Conservation (phyloP, 108 stramenopile species). For the Craspedostauros australis region DNA sequence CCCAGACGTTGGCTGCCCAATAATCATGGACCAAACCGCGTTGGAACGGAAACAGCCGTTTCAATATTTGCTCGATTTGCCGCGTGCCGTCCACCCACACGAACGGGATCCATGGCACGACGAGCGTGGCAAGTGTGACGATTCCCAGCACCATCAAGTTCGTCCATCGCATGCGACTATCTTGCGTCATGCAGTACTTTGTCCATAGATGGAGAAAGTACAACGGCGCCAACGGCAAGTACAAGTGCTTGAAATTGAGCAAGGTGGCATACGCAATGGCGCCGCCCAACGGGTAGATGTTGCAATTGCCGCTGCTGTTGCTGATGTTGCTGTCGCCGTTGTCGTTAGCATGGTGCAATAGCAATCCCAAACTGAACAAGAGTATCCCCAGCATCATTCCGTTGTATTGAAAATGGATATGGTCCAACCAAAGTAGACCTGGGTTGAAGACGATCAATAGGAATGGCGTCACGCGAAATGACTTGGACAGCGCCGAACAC, state of each 20-base stretch:
- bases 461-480: constrained; percentile 26
- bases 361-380: constrained; percentile 59
- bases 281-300: constrained; percentile 36
- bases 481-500: constrained; percentile 14
- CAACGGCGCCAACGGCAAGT: constrained; percentile 79
- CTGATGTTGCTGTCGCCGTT: background rate
- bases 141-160: constrained; percentile 51
- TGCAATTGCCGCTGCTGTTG: constrained; percentile 1
- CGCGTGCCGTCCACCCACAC: constrained; percentile 19
- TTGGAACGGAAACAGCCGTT: constrained; percentile 92
- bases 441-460: constrained; percentile 59
- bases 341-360: constrained; percentile 37
- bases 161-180: constrained; percentile 1
- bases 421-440: constrained; percentile 89
- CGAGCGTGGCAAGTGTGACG: constrained; percentile 43
- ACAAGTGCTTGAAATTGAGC: constrained; percentile 90
- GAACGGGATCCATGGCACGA: constrained; percentile 69
- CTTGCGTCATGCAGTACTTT: constrained; percentile 56
- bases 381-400: constrained; percentile 87
- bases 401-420: constrained; percentile 96
- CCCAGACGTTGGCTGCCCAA: constrained; percentile 98
- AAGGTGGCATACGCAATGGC: constrained; percentile 71
- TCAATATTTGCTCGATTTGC: constrained; percentile 59
- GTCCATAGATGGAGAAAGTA: constrained; percentile 79
- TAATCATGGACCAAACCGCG: constrained; percentile 96